Base-by-base conservation (phyloP, 345 rosid genomes). In the Geranium brycei region DNA sequence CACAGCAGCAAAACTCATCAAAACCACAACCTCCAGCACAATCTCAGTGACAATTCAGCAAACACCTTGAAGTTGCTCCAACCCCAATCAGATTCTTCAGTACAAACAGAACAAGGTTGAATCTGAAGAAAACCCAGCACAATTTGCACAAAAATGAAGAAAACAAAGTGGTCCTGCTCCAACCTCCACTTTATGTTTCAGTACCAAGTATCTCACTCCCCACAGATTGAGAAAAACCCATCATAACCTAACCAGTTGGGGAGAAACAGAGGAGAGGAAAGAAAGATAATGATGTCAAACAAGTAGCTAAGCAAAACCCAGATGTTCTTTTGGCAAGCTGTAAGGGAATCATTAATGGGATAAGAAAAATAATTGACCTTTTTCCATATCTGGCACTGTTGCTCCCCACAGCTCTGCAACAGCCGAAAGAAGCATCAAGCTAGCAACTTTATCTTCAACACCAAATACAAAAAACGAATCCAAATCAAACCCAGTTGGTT, bases 271-370 rank as follows among this genome's bases (percentile, higher is more conserved):
- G 14, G 53, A 66, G 62, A 68, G 70, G 13, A 62, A 41, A 70
- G 60, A 60, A 64, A 64, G 67, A 59, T 59, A 78, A 87, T 75
- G 78, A 81, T 80, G 51, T 64, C 77, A 82, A 77, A 77, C 58
- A 66, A 71, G 74, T 13, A 77, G 68, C 68, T 58, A 74, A 80
- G 74, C 75, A 70, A 69, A 47, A 75, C 72, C 80, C 79, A 78
- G 77, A 68, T 58, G 67, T 62, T 70, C 71, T 66, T 78, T 68
- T 68, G 69, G 77, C 58, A 47, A 77, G 40, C 73, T 72, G 73
- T 62, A 62, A 77, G 78, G 73, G 83, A 81, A 79, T 76, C 84
- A 75, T 65, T 71, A 75, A 83, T 83, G 80, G 76, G 76, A 72
- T 69, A 70, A 69, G 73, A 68, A 72, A 72, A 72, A 72, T 5